Evolutionary conservation across 257 asterid genomes (phyloP), one percentile per base, ranked within the genome.

Genomic region (Gynochthodes officinalis): DNA sequence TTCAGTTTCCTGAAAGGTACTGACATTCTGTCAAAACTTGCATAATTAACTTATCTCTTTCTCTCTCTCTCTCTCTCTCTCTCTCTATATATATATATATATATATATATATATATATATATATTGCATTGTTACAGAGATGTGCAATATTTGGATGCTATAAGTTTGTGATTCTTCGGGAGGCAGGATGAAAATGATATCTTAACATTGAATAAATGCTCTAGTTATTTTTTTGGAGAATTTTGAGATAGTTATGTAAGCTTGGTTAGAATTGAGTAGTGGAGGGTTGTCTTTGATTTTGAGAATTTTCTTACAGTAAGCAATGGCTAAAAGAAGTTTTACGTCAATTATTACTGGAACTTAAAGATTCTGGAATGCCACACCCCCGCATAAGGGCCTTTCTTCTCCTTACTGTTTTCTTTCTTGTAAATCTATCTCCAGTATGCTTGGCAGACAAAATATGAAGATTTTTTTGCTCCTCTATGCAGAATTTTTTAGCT

Each of bases 1-100:
- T 94, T 83, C 98, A 94, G 80, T 91, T 94, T 81, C 99, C 99
- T 52, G 99, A 91, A 85, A 94, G 98, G 97, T 93, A 82, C 63
- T 69, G 67, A 48, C 25, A 25, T 69, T 32, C 58, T 48, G n/a
- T 35, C 23, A n/a, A 64, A n/a, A 10, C 25, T 5, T 4, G 10
- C 7, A 30, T 55, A 67, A 0, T 67, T 28, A 4, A 2, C 9
- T 44, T 7, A n/a, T n/a, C n/a, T n/a, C n/a, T n/a, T n/a, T n/a
- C n/a, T n/a, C n/a, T n/a, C n/a, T n/a, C n/a, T n/a, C n/a, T n/a
- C n/a, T n/a, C n/a, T n/a, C n/a, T n/a, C n/a, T n/a, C n/a, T n/a
- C n/a, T n/a, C n/a, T n/a, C n/a, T n/a, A n/a, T n/a, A n/a, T n/a
- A n/a, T n/a, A n/a, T n/a, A n/a, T n/a, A n/a, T n/a, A n/a, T n/a